Evolutionary conservation across 2,329 filamentous ascomycete species (phyloP).

Genomic region (Penicillium capsulatum): DNA sequence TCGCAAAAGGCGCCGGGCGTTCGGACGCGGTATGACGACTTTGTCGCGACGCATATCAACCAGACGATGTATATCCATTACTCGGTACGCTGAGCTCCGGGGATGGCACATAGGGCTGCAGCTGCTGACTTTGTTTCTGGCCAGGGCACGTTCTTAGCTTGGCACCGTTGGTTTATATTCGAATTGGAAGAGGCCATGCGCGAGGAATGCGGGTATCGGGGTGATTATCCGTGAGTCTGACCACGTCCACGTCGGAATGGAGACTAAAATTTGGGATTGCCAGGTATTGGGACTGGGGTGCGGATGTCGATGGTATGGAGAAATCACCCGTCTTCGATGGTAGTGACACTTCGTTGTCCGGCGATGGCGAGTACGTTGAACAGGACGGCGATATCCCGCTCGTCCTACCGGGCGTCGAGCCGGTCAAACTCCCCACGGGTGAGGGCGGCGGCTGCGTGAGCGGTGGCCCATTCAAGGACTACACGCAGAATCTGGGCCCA

Average conservation of each 20-base stretch:
- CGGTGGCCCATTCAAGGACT: slow-evolving; percentile 35
- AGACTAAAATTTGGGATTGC: too few relatives aligned
- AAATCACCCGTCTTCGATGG: slow-evolving; percentile 50
- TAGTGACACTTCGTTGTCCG: slow-evolving; percentile 44
- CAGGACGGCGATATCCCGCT: slow-evolving; percentile 22
- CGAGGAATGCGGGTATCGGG: slow-evolving; percentile 39
- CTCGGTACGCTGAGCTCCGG: slow-evolving; percentile 18
- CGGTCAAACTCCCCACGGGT: slow-evolving; percentile 38
- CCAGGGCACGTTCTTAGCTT: slow-evolving; percentile 29
- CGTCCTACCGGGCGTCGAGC: slow-evolving; percentile 22
- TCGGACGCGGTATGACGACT: slow-evolving; percentile 49
- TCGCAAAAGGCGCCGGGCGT: slow-evolving; percentile 40
- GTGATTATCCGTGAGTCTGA: slow-evolving; percentile 26
- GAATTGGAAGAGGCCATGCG: slow-evolving; percentile 32
- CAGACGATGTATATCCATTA: slow-evolving; percentile 45
- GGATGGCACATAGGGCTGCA: not conserved
- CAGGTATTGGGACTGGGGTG: slow-evolving; percentile 48
- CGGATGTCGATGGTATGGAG: slow-evolving; percentile 34
- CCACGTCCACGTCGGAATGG: too few relatives aligned
- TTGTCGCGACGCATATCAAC: slow-evolving; percentile 48
- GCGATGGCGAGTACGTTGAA: slow-evolving; percentile 41
- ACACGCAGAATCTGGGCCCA: slow-evolving; percentile 26
- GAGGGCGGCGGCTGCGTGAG: slow-evolving; percentile 30
- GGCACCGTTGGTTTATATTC: slow-evolving; percentile 35
- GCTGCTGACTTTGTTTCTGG: slow-evolving; percentile 10